Conservation (phyloP, 2,329 filamentous ascomycete species). For the Calycina herbarum region DNA sequence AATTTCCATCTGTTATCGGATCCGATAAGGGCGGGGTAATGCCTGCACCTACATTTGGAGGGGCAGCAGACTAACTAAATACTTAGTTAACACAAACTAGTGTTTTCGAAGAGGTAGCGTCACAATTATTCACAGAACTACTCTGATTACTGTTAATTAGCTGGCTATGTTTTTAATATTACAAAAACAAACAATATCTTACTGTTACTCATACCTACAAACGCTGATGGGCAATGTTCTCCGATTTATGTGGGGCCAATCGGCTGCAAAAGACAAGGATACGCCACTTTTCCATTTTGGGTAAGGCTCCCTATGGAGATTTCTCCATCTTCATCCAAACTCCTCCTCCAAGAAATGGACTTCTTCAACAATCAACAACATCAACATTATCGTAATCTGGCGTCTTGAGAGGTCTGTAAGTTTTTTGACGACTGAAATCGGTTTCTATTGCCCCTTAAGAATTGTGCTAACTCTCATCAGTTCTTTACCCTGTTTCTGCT, state of each 20-base stretch:
- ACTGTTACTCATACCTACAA: background rate
- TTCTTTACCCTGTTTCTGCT: background rate
- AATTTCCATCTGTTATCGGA: conserved; percentile 5
- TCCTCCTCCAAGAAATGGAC: background rate
- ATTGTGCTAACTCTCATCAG: background rate
- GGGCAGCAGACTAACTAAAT: conserved; percentile 1
- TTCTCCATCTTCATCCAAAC: conserved; percentile 4
- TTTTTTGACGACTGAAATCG: background rate
- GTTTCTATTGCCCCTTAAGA: background rate
- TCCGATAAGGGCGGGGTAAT: conserved; percentile 2
- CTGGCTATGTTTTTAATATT: background rate
- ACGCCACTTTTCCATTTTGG: background rate
- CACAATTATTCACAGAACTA: background rate
- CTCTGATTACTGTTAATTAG: background rate
- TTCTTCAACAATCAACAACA: conserved; percentile 2
- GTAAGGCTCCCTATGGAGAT: background rate
- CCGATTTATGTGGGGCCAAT: background rate
- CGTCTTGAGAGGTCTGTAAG: background rate
- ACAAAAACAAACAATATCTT: background rate
- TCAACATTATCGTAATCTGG: background rate
- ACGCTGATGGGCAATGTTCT: background rate
- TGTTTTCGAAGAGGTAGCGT: background rate
- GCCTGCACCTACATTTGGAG: conserved; percentile 8
- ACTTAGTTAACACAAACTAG: background rate
- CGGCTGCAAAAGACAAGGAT: background rate